Percentiles rank a stretch among this genome's conserved stretches.
These are phyloP conservation scores for Agaricus sinodeliciosus DNA, from an alignment of 768 basidiomycete species.

Conservation along the genomic window DNA sequence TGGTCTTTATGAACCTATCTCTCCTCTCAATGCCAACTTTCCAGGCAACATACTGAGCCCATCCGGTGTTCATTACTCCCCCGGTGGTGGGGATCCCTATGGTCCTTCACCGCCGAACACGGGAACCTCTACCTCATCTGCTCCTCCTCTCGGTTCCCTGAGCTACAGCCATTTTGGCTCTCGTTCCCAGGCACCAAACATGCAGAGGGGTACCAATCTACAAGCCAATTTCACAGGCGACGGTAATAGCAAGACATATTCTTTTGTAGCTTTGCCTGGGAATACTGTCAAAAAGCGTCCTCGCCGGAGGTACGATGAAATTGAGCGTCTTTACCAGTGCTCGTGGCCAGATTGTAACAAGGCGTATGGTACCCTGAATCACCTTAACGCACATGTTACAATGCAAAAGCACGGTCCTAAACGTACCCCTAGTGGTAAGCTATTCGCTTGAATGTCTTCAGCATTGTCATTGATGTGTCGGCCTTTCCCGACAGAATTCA, in stretches of 20 bases:
- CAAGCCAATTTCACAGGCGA: slow-evolving; percentile 26
- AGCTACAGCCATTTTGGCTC: slow-evolving; percentile 18
- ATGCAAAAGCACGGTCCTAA: slow-evolving; percentile 96
- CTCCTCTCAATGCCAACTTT: slow-evolving; percentile 50
- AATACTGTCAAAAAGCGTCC: slow-evolving; percentile 80
- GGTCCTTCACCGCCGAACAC: slow-evolving; percentile 60
- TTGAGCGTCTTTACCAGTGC: slow-evolving; percentile 89
- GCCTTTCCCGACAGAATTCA: slow-evolving; percentile 68
- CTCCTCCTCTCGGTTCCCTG: slow-evolving; percentile 25
- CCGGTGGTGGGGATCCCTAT: slow-evolving; percentile 43
- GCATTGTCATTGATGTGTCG: slow-evolving; percentile 13
- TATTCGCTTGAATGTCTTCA: slow-evolving; percentile 6
- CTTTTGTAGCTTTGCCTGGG: slow-evolving; percentile 76
- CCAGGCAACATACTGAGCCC: slow-evolving; percentile 31
- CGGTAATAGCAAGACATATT: slow-evolving; percentile 63
- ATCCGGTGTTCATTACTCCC: slow-evolving; percentile 37
- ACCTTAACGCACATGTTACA: slow-evolving; percentile 96
- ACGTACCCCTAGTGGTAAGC: slow-evolving; percentile 82
- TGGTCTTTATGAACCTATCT: slow-evolving; percentile 41
- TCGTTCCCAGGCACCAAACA: slow-evolving; percentile 22
- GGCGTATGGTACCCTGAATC: slow-evolving; percentile 91
- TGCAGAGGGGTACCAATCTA: slow-evolving; percentile 22
- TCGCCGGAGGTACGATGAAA: slow-evolving; percentile 88
- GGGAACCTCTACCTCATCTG: slow-evolving; percentile 50
- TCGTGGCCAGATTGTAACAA: slow-evolving; percentile 74